These are phyloP conservation scores for Sphenostylis stenocarpa DNA, from an alignment of 306 rosid genomes.

Conservation along the genomic window DNA sequence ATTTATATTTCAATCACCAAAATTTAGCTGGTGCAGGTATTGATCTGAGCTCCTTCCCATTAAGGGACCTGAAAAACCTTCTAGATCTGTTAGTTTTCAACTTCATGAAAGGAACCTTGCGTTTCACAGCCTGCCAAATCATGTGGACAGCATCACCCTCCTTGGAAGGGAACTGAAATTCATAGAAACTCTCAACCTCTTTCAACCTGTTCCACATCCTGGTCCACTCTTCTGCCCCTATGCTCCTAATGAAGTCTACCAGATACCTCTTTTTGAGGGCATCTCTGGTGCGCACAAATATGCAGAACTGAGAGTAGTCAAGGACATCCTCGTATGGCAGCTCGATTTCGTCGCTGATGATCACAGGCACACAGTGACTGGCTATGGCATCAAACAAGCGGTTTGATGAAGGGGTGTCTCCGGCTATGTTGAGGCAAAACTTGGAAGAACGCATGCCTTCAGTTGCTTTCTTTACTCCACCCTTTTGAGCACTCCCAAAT, in stretches of 20 bases:
- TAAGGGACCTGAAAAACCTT: conserved; percentile 45
- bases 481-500: conserved; percentile 66
- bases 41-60: conserved; percentile 12
- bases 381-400: conserved; percentile 85
- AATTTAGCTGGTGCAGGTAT: conserved; percentile 46
- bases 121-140: conserved; percentile 84
- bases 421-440: conserved; percentile 85
- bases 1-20: conserved; percentile 33
- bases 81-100: conserved; percentile 58
- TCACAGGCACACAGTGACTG: conserved; percentile 77
- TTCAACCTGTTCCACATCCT: conserved; percentile 72
- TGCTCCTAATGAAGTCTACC: conserved; percentile 52
- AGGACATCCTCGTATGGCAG: conserved; percentile 78
- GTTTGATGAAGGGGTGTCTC: conserved; percentile 88
- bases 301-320: conserved; percentile 77
- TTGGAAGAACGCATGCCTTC: conserved; percentile 78
- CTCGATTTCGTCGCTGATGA: conserved; percentile 78
- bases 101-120: conserved; percentile 61
- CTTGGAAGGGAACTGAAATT: conserved; percentile 73
- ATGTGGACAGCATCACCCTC: conserved; percentile 78
- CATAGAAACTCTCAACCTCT: conserved; percentile 59
- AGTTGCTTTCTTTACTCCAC: conserved; percentile 55
- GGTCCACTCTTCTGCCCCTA: conserved; percentile 72
- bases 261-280: conserved; percentile 58
- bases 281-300: conserved; percentile 69